These are phyloP conservation scores for Erysimum cheiri DNA, from an alignment of 441 rosid genomes.

Conservation along the genomic window DNA sequence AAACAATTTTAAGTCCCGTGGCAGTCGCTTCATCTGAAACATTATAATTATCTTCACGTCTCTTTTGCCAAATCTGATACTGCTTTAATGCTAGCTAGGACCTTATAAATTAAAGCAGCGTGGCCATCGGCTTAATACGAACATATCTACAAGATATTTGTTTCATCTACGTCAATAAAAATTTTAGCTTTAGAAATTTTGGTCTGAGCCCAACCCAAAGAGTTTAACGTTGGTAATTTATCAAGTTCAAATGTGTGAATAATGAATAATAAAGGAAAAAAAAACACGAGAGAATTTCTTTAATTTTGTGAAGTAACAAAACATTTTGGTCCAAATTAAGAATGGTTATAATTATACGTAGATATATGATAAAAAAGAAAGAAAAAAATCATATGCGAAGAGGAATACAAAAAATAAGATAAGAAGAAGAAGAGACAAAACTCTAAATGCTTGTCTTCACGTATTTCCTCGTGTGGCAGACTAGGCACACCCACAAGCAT, in stretches of 20 bases:
- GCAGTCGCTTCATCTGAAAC: slow-evolving; percentile 36
- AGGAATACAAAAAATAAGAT: not conserved
- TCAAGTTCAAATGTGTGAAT: not conserved
- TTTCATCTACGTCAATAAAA: not conserved
- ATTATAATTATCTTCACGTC: slow-evolving; percentile 7
- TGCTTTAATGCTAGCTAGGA: slow-evolving; percentile 36
- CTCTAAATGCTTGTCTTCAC: slow-evolving; percentile 12
- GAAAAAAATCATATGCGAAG: not conserved
- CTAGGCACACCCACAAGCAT: not conserved
- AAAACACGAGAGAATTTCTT: not conserved
- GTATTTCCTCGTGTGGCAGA: slow-evolving; percentile 29
- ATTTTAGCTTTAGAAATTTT: slow-evolving; percentile 4
- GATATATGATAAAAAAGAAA: too few species aligned
- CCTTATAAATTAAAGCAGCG: slow-evolving; percentile 29
- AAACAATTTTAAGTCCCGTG: not conserved
- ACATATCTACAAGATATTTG: slow-evolving; percentile 24
- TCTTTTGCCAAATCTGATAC: slow-evolving; percentile 19
- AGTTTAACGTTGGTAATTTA: slow-evolving; percentile 6
- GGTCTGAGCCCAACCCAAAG: not conserved
- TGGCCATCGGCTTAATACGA: slow-evolving; percentile 26
- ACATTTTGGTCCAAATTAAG: not conserved
- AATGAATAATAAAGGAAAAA: not conserved
- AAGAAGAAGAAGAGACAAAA: not conserved
- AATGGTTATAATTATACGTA: not conserved
- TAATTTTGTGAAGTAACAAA: not conserved